These are phyloP conservation scores for Spinellus fusiger DNA, from an alignment of 192 early-diverging fungal genomes.

Conservation along the genomic window DNA sequence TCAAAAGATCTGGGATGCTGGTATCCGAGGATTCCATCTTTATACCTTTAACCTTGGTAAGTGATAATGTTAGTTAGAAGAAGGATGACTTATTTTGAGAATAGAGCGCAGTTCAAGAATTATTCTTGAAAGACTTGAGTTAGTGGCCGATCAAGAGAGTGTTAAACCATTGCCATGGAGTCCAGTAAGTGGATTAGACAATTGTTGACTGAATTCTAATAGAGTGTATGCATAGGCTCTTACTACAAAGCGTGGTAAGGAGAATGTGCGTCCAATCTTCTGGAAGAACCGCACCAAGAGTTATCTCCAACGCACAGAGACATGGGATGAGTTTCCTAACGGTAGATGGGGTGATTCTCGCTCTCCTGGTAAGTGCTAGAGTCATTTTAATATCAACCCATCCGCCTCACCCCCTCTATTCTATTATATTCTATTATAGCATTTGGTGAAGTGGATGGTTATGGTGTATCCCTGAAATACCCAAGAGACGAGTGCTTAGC, in stretches of 20 bases:
- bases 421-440: too few relatives aligned
- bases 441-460: slow-evolving; percentile 75
- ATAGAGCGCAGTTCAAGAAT: slow-evolving; percentile 77
- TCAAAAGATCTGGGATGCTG: slow-evolving; percentile 40
- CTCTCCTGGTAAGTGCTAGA: too few relatives aligned
- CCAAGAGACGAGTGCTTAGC: slow-evolving; percentile 54
- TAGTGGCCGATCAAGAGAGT: slow-evolving; percentile 64
- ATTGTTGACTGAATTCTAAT: not conserved
- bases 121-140: slow-evolving; percentile 80
- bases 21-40: slow-evolving; percentile 84
- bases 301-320: slow-evolving; percentile 86
- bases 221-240: slow-evolving; percentile 45
- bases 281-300: slow-evolving; percentile 93
- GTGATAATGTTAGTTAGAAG: not conserved
- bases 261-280: slow-evolving; percentile 97
- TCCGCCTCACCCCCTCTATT: too few relatives aligned
- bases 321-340: slow-evolving; percentile 98
- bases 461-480: slow-evolving; percentile 75
- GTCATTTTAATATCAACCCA: too few relatives aligned
- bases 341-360: slow-evolving; percentile 97
- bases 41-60: slow-evolving; percentile 84
- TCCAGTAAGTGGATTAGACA: slow-evolving; percentile 14
- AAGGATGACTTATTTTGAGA: too few relatives aligned
- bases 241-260: slow-evolving; percentile 82
- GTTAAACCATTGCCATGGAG: slow-evolving; percentile 34